Base-by-base conservation (phyloP, 208 protist genomes). In the Acanthamoeba lugdunensis region DNA sequence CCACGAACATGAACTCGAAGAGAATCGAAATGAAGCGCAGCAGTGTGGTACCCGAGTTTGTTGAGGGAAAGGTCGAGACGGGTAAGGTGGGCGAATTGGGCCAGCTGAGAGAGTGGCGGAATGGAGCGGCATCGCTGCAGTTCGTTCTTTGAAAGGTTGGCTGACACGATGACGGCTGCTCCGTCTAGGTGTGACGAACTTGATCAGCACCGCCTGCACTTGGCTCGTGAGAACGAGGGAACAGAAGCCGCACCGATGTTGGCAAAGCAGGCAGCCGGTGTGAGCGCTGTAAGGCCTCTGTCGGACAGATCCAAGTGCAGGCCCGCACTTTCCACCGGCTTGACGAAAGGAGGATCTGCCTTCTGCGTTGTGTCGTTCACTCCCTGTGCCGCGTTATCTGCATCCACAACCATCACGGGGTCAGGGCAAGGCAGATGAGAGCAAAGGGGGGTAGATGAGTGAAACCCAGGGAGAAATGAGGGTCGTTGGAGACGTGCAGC, bases 31-130 rank as follows among this genome's bases (percentile, higher is more conserved):
- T 37, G n/a, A 16, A 54, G 50, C 14, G 2, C 8, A 54, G 50
- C 63, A 69, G n/a, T 30, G 18, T 7, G 63, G 75, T 84, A 84
- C 75, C 21, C 41, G 45, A 84, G 75, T 18, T 84, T 84, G 75
- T 84, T 84, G 18, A 9, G n/a, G 8, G 75, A 48, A 30, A 84
- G 8, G 23, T 84, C 45, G 45, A 84, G 75, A 18, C 14, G 6
- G 41, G 75, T 11, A 18, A 84, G 75, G 41, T 56, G 33, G 14
- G 75, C 33, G 21, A 84, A 56, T 8, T 84, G 75, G 33, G 28
- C 11, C 21, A 58, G 75, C n/a, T 56, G 7, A 5, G 16, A 48
- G 21, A 33, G 25, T 13, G 45, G 23, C 25, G 48, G 75, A 28
- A 84, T n/a, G 45, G 75, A 84, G 16, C 33, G 9, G 23, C 1